Evolutionary conservation across 805 yeast species (phyloP).

Genomic region (Saccharomycopsis babjevae): DNA sequence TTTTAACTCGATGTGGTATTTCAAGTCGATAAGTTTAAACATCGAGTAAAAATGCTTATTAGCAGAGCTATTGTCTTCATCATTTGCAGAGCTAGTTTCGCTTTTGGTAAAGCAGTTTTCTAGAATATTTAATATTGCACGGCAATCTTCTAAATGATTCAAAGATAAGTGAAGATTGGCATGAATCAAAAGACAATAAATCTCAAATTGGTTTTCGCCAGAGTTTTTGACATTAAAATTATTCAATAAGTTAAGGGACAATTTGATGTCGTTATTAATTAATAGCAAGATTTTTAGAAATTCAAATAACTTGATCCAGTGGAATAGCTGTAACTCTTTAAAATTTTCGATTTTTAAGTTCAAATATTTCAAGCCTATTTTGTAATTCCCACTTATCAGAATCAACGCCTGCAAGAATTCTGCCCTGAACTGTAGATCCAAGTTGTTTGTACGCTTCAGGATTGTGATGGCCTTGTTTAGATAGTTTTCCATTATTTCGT

Average conservation of each 20-base stretch:
- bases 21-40: conserved; percentile 8
- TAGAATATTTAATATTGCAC: neutral
- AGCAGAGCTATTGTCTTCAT: neutral
- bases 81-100: neutral
- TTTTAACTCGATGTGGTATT: neutral
- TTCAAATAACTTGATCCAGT: conserved; percentile 14
- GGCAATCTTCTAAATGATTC: neutral
- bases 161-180: conserved; percentile 8
- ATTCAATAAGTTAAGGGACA: neutral
- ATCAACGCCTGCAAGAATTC: conserved; percentile 12
- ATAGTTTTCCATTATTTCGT: conserved; percentile 4
- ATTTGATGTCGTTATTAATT: neutral
- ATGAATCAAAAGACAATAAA: conserved; percentile 7
- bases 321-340: conserved; percentile 4
- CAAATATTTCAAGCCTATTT: conserved; percentile 11
- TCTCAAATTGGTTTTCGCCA: neutral
- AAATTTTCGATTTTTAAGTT: conserved; percentile 12
- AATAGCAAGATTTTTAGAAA: conserved; percentile 5
- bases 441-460: conserved; percentile 2
- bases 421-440: conserved; percentile 12
- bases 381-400: conserved; percentile 5
- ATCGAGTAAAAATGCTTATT: conserved; percentile 4
- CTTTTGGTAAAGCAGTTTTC: neutral
- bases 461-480: conserved; percentile 16
- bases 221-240: conserved; percentile 2